These are phyloP conservation scores for Borealophlyctis nickersoniae DNA, from an alignment of 192 early-diverging fungal genomes.

Conservation along the genomic window DNA sequence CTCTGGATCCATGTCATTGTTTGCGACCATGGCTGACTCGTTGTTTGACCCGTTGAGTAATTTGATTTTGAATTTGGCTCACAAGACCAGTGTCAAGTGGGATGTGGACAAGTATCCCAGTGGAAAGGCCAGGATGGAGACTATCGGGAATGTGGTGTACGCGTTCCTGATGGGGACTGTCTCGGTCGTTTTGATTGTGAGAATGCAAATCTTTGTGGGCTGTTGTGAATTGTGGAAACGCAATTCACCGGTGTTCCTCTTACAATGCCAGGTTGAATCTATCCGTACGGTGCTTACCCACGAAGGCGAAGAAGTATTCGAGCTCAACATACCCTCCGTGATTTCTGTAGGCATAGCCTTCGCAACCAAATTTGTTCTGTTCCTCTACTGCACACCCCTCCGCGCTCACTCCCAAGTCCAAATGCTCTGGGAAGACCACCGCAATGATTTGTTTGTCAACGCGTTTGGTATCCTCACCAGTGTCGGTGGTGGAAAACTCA, in stretches of 20 bases:
- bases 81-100: constrained; percentile 47
- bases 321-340: constrained; percentile 20
- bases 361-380: constrained; percentile 53
- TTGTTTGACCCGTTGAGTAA: constrained; percentile 44
- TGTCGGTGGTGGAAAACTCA: constrained; percentile 46
- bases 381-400: constrained; percentile 59
- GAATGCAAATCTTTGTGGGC: too few relatives aligned
- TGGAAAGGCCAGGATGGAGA: constrained; percentile 68
- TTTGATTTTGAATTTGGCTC: constrained; percentile 29
- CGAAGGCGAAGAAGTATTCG: constrained; percentile 11
- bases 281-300: neutral
- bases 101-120: constrained; percentile 51
- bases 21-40: constrained; percentile 69
- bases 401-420: constrained; percentile 56
- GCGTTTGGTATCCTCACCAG: constrained; percentile 57
- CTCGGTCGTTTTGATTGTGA: constrained; percentile 62
- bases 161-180: constrained; percentile 63
- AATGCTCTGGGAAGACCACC: constrained; percentile 73
- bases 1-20: constrained; percentile 65
- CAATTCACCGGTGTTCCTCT: too few relatives aligned
- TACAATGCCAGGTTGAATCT: constrained; percentile 19
- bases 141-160: constrained; percentile 73
- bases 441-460: constrained; percentile 72
- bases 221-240: too few relatives aligned
- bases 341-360: constrained; percentile 51